Conservation (phyloP, 768 basidiomycete species). For the Mycena venus region DNA sequence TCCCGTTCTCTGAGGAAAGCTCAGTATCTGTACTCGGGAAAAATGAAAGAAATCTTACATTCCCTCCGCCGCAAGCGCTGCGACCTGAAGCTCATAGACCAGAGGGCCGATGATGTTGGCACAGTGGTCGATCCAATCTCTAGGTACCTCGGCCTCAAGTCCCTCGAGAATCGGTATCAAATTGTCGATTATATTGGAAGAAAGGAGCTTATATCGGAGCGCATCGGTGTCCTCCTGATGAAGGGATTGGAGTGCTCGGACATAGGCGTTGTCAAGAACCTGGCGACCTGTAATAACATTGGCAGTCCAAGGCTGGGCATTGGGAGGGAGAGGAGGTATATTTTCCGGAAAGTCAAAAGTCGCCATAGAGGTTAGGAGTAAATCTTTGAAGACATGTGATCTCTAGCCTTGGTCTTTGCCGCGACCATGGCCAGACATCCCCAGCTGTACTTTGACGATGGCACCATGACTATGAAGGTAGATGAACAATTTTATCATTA, state of each 20-base stretch:
- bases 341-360: not conserved
- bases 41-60: not conserved
- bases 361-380: not conserved
- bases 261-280: not conserved
- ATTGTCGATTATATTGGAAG: not conserved
- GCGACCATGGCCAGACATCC: not conserved
- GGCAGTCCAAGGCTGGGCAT: not conserved
- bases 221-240: not conserved
- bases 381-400: not conserved
- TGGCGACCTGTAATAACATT: not conserved
- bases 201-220: not conserved
- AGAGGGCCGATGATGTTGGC: not conserved
- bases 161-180: not conserved
- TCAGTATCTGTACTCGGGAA: not conserved
- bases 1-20: not conserved
- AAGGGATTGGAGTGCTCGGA: not conserved
- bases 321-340: not conserved
- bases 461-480: slow-evolving; percentile 7
- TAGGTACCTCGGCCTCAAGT: not conserved
- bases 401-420: not conserved
- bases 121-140: not conserved
- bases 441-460: not conserved
- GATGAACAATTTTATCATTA: not conserved
- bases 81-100: not conserved
- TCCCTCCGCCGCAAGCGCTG: not conserved